Conservation (phyloP, 257 asterid species). For the Eucommia ulmoides region DNA sequence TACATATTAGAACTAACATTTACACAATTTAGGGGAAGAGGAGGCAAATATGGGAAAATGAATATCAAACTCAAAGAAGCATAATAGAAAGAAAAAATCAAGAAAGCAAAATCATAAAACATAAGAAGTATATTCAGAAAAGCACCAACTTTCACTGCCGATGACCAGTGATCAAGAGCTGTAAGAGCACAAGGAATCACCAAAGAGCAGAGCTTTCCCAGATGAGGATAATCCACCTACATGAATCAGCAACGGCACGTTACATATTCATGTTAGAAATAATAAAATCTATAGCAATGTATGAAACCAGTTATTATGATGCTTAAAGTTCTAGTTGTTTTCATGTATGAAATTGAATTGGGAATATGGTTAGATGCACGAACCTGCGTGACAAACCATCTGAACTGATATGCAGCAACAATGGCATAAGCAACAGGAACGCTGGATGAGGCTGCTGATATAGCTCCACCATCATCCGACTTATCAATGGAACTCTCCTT, state of each 20-base stretch:
- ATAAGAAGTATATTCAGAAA: neutral
- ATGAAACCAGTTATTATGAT: too few relatives aligned
- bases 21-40: too few relatives aligned
- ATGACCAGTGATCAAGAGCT: conserved; percentile 96
- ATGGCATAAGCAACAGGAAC: conserved; percentile 75
- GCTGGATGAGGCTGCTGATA: conserved; percentile 69
- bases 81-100: neutral
- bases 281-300: too few relatives aligned
- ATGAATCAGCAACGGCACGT: too few relatives aligned
- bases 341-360: too few relatives aligned
- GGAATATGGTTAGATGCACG: too few relatives aligned
- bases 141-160: conserved; percentile 70
- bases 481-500: conserved; percentile 70
- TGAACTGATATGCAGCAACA: conserved; percentile 70
- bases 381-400: conserved; percentile 81
- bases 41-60: too few relatives aligned
- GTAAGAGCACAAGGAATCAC: conserved; percentile 83
- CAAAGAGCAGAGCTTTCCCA: conserved; percentile 68
- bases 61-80: neutral
- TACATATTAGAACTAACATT: too few relatives aligned
- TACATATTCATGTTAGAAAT: too few relatives aligned
- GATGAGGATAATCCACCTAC: conserved; percentile 62
- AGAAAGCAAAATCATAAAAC: conserved; percentile 1
- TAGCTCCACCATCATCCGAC: conserved; percentile 39
- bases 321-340: too few relatives aligned